A percentile compares a stretch with the other conserved stretches of the same genome.
Conservation (phyloP, 2,329 filamentous ascomycete genomes). For the Hypoxylon sp. region DNA sequence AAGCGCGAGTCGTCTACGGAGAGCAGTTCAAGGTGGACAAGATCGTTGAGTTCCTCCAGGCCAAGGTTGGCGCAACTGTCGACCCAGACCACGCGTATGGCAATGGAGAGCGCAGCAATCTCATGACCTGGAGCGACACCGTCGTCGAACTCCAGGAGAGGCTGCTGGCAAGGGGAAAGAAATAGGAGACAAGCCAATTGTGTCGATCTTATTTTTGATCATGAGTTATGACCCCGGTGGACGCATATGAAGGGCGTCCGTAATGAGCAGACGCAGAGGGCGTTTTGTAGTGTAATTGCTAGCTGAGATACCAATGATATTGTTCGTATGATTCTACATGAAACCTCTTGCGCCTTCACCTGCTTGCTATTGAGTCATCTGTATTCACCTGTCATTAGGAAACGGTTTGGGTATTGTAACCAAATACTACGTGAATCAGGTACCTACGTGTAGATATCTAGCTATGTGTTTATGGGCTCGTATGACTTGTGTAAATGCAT, state of each 20-base stretch:
- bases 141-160: slow-evolving; percentile 63
- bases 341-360: background rate
- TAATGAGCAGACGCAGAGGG: slow-evolving; percentile 11
- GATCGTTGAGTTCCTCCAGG: slow-evolving; percentile 74
- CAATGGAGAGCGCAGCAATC: slow-evolving; percentile 45
- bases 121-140: slow-evolving; percentile 61
- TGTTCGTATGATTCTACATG: background rate
- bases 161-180: slow-evolving; percentile 63
- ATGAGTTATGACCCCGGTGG: slow-evolving; percentile 25
- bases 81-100: slow-evolving; percentile 35
- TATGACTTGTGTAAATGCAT: too few relatives aligned
- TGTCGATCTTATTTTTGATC: background rate
- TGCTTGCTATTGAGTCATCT: too few relatives aligned
- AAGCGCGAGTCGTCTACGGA: slow-evolving; percentile 75
- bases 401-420: too few relatives aligned
- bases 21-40: slow-evolving; percentile 79
- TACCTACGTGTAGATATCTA: too few relatives aligned
- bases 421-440: too few relatives aligned
- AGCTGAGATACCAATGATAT: slow-evolving; percentile 5
- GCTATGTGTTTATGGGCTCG: too few relatives aligned
- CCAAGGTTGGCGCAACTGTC: slow-evolving; percentile 56
- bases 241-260: background rate
- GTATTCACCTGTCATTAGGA: too few relatives aligned
- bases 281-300: slow-evolving; percentile 18
- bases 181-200: slow-evolving; percentile 44